Evolutionary conservation across 2,329 filamentous ascomycete genomes (phyloP), one percentile per base, ranked within the genome.

Genomic region (Trichoderma sp.): DNA sequence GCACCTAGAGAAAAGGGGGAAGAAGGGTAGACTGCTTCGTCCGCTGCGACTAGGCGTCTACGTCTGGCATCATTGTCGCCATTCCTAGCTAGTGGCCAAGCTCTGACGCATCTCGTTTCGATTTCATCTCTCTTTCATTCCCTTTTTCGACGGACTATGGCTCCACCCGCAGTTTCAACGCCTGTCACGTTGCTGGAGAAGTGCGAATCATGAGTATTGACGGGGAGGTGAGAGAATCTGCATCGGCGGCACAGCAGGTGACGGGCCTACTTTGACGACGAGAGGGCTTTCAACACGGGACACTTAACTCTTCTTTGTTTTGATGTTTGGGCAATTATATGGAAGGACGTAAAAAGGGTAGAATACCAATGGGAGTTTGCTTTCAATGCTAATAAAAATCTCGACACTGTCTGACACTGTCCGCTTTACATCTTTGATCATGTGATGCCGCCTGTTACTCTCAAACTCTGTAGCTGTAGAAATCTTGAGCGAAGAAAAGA

Each of bases 351-450:
- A 65, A 72, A 72, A 72, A 47, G 26, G 65, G 65, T 56, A 63
- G 61, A 72, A 72, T 72, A 65, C 71, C 71, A 72, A 71, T 65
- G 67, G 66, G 58, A 60, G 56, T 62, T 72, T 65, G 63, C 34
- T 72, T 72, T 60, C 36, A 39, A 39, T 62, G n/a, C 58, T 26
- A n/a, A 34, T 63, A 57, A 39, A 63, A 57, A 63, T 4, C 39
- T 61, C 32, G 34, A 51, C 63, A n/a, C 15, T 26, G 18, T 30
- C 26, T 26, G 24, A 67, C 64, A 58, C 53, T 43, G 64, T 67
- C 34, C 32, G 26, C 34, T 39, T 47, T 12, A 26, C 32, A 43
- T 68, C 14, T 1, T 26, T 34, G 28, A 47, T 71, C 68, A 71
- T 71, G 60, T 71, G 68, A 71, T 26, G 67, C 3, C n/a, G 30